A percentile compares a stretch with the other conserved stretches of the same genome.
phyloP scores from a whole-genome alignment of 768 basidiomycete species.

The Auriscalpium vulgare region DNA sequence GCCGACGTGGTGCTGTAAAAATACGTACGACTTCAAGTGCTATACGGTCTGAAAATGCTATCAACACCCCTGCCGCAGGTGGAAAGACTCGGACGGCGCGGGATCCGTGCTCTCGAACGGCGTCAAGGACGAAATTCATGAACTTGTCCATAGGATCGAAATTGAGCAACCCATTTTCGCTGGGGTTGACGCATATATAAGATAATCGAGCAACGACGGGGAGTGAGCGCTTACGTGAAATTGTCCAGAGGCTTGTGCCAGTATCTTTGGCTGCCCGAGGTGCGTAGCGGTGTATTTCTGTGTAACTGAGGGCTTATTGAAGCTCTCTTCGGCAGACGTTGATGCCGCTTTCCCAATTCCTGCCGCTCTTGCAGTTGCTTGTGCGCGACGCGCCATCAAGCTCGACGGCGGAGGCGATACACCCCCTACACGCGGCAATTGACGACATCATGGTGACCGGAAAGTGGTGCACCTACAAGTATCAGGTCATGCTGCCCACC shows the following conservation, averaged over 20 bases:
- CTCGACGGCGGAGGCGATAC: conserved; percentile 26
- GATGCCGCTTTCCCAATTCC: conserved; percentile 54
- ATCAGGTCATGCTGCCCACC: conserved; percentile 41
- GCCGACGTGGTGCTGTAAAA: conserved; percentile 2
- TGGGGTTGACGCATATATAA: neutral
- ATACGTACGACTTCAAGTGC: conserved; percentile 72
- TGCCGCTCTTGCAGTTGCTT: conserved; percentile 50
- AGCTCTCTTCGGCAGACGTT: conserved; percentile 41
- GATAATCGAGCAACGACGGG: neutral
- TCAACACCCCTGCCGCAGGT: conserved; percentile 61
- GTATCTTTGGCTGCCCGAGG: conserved; percentile 14
- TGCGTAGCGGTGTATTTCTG: neutral
- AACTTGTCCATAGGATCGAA: conserved; percentile 94
- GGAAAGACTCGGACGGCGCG: conserved; percentile 86
- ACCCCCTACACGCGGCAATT: conserved; percentile 51
- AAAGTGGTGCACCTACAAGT: conserved; percentile 67
- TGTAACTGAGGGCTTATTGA: too few relatives aligned
- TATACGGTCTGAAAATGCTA: conserved; percentile 78
- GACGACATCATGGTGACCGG: conserved; percentile 63
- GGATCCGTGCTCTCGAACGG: conserved; percentile 68
- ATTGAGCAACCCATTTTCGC: conserved; percentile 42
- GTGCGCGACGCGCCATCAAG: conserved; percentile 24
- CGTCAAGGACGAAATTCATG: conserved; percentile 58
- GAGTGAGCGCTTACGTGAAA: conserved; percentile 46
- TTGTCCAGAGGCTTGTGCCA: conserved; percentile 77